Evolutionary conservation across 1,139 yeast species (phyloP), one percentile per base, ranked within the genome.

Genomic region (Protomyces inundatus): DNA sequence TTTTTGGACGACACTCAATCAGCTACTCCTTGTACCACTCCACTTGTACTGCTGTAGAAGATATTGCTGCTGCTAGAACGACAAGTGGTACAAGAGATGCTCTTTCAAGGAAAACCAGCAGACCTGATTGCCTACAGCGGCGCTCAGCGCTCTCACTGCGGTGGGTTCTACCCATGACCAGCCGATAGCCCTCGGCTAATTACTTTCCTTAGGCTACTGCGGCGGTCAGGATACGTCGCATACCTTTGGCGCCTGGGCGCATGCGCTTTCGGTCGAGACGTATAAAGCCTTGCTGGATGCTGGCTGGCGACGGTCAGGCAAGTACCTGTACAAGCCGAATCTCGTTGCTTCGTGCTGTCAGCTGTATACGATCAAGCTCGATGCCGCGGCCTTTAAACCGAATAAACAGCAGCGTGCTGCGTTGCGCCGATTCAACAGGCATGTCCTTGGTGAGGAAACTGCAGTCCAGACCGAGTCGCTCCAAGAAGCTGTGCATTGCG

Each of bases 301-400:
- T 69, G 96, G 96, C 1, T 90, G 67, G 67, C 57, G 67, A 45
- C 76, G 98, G 61, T 86, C 95, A 39, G 97, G 97, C 0, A 72
- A 74, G 1, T 88, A 84, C 68, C 70, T 89, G 5, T 90, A 90
- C 72, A 87, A 86, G 71, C 85, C 88, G 0, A 96, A 91, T 73
- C 74, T 84, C 67, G 72, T 86, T 40, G 74, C 90, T 42, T 83
- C 83, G 51, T 91, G 98, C 72, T 91, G 98, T 71, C 80, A 93
- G n/a, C 80, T 85, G 72, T 89, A 84, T 72, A 87, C 97, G 0
- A 88, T 90, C 50, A 64, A 55, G n/a, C 84, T 96, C 0, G 79
- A 77, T 50, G 74, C 81, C 42, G 71, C 71, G 0, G 71, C 73
- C 50, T 79, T 84, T 68, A 77, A 78, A 58, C 73, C 86, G 10